phyloP scores from a whole-genome alignment of 1,284 basidiomycete genomes.

The Rhodotorula sp. region DNA sequence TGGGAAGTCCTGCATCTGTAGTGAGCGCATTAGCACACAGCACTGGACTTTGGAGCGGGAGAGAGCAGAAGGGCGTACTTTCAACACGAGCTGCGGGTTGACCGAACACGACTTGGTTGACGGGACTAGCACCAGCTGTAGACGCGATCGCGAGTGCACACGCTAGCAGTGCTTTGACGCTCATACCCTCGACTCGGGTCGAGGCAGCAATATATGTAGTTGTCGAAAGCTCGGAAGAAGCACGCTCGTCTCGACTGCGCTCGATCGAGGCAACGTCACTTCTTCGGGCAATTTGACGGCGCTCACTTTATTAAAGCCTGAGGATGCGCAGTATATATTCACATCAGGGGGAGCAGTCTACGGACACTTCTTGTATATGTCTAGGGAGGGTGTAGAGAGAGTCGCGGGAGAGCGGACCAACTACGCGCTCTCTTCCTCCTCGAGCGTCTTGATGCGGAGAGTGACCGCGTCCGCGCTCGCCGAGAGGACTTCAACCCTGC shows the following conservation, averaged over 20 bases:
- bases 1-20: constrained; percentile 2
- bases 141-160: constrained; percentile 2
- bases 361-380: no score
- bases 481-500: constrained; percentile 32
- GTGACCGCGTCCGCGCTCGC: constrained; percentile 27
- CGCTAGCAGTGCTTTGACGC: not conserved
- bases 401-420: no score
- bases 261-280: no score
- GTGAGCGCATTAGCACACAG: not conserved
- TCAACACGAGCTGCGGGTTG: not conserved
- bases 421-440: constrained; percentile 32
- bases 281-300: no score
- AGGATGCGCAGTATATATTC: no score
- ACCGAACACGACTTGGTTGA: constrained; percentile 7
- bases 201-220: not conserved
- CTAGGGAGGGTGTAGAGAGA: no score
- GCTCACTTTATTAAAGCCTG: no score
- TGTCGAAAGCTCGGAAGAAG: no score
- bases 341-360: no score
- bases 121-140: not conserved
- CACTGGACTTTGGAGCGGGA: not conserved
- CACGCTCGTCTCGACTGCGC: not conserved
- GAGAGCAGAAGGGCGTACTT: not conserved
- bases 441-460: constrained; percentile 32
- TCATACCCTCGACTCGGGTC: not conserved